phyloP scores from a whole-genome alignment of 2,329 filamentous ascomycete species.

The Blastomyces gilchristii region DNA sequence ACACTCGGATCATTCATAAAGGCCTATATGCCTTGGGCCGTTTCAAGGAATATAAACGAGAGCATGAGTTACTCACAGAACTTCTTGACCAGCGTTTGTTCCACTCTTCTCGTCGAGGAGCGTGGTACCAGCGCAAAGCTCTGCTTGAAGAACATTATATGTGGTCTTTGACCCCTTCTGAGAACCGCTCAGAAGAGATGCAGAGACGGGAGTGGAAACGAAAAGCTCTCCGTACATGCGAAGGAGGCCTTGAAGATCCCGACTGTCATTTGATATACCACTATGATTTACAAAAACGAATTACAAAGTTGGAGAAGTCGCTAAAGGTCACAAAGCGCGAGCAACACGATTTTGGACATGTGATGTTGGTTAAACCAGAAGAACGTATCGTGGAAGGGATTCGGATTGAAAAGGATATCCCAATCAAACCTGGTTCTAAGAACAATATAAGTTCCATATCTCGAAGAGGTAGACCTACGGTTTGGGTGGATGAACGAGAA shows the following conservation, averaged over 20 bases:
- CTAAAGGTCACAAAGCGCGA: constrained; percentile 72
- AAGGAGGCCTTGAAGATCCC: constrained; percentile 73
- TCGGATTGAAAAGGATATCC: constrained; percentile 54
- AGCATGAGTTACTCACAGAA: constrained; percentile 63
- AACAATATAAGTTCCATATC: constrained; percentile 13
- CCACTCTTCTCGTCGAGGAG: constrained; percentile 70
- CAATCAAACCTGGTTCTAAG: constrained; percentile 15
- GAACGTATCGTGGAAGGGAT: constrained; percentile 68
- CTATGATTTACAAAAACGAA: constrained; percentile 85
- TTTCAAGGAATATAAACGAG: constrained; percentile 67
- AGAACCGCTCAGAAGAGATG: constrained; percentile 42
- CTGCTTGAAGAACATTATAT: constrained; percentile 94
- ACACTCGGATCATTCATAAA: constrained; percentile 88
- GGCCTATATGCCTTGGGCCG: constrained; percentile 67
- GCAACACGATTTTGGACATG: constrained; percentile 88
- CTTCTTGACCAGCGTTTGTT: constrained; percentile 74
- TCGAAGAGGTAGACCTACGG: constrained; percentile 47
- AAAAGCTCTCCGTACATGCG: constrained; percentile 68
- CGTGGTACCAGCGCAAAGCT: constrained; percentile 94
- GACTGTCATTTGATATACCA: constrained; percentile 89
- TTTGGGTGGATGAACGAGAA: constrained; percentile 74
- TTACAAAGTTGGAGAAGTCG: constrained; percentile 79
- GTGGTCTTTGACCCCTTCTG: constrained; percentile 48
- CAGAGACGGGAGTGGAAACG: constrained; percentile 78
- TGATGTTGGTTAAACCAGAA: constrained; percentile 62